phyloP scores from a whole-genome alignment of 1,284 basidiomycete genomes.

The Tremellales sp. region DNA sequence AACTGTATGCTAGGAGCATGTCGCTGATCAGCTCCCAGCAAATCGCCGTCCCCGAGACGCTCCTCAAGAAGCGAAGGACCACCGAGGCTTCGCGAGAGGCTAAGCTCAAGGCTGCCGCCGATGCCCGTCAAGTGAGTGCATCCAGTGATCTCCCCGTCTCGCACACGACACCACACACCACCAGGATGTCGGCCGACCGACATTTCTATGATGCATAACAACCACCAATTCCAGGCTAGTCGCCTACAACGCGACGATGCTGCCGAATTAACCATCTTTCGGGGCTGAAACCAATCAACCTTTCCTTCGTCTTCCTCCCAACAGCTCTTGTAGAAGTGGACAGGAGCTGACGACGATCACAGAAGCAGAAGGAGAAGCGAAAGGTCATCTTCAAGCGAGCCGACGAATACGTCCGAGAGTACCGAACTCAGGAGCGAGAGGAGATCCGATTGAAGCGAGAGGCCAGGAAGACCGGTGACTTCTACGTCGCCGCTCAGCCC shows the following conservation, averaged over 20 bases:
- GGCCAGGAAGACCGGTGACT: slow-evolving; percentile 89
- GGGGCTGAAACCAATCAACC: slow-evolving; percentile 68
- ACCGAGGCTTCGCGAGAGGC: slow-evolving; percentile 97
- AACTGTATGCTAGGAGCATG: neutral
- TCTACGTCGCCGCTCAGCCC: slow-evolving; percentile 93
- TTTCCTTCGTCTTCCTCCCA: slow-evolving; percentile 9
- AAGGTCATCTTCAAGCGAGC: slow-evolving; percentile 99
- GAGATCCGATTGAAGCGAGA: slow-evolving; percentile 92
- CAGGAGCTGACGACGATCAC: slow-evolving; percentile 11
- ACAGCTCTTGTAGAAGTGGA: neutral
- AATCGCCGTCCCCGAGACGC: slow-evolving; percentile 93
- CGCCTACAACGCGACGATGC: slow-evolving; percentile 62
- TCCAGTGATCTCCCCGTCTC: neutral
- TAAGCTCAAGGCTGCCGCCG: slow-evolving; percentile 76
- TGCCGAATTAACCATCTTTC: slow-evolving; percentile 96
- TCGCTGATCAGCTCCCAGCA: slow-evolving; percentile 26
- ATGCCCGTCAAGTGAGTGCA: slow-evolving; percentile 85
- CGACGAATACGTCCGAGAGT: slow-evolving; percentile 98
- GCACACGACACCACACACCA: neutral
- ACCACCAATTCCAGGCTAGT: slow-evolving; percentile 46
- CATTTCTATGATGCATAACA: slow-evolving; percentile 77
- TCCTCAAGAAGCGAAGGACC: slow-evolving; percentile 99
- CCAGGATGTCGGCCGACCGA: no score
- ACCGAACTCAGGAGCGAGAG: slow-evolving; percentile 87
- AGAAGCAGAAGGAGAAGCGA: slow-evolving; percentile 88